These are phyloP conservation scores for Penicillium paradoxum DNA, from an alignment of 495 filamentous ascomycete species.

Conservation along the genomic window DNA sequence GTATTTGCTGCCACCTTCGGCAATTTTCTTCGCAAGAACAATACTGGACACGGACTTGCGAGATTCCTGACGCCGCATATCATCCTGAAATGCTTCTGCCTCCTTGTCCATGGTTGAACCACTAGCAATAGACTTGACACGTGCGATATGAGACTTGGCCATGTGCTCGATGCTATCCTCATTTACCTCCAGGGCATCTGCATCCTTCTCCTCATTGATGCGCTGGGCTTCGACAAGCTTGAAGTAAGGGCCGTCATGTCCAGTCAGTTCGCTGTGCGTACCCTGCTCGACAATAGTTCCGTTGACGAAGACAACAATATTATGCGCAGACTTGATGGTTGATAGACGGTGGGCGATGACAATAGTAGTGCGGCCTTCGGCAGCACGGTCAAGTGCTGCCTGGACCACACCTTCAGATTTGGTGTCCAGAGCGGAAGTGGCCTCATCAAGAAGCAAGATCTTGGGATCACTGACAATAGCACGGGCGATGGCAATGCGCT, in stretches of 20 bases:
- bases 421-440: constrained; percentile 91
- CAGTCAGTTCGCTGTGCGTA: constrained; percentile 67
- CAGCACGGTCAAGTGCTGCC: constrained; percentile 80
- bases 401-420: constrained; percentile 94
- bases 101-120: constrained; percentile 18
- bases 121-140: constrained; percentile 31
- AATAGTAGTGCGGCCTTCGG: constrained; percentile 90
- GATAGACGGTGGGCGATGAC: constrained; percentile 93
- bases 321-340: constrained; percentile 89
- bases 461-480: constrained; percentile 94
- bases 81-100: constrained; percentile 22
- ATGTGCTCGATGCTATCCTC: constrained; percentile 21
- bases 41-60: constrained; percentile 71
- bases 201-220: constrained; percentile 63
- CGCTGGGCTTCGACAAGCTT: constrained; percentile 76
- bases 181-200: constrained; percentile 33
- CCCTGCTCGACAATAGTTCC: constrained; percentile 89
- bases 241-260: constrained; percentile 58
- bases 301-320: constrained; percentile 87
- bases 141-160: constrained; percentile 22
- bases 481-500: constrained; percentile 84
- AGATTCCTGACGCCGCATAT: constrained; percentile 48
- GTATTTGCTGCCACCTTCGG: constrained; percentile 53
- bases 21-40: constrained; percentile 51
- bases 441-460: constrained; percentile 90